Conservation (phyloP, 2,329 filamentous ascomycete species). For the Triangularia setosa region DNA sequence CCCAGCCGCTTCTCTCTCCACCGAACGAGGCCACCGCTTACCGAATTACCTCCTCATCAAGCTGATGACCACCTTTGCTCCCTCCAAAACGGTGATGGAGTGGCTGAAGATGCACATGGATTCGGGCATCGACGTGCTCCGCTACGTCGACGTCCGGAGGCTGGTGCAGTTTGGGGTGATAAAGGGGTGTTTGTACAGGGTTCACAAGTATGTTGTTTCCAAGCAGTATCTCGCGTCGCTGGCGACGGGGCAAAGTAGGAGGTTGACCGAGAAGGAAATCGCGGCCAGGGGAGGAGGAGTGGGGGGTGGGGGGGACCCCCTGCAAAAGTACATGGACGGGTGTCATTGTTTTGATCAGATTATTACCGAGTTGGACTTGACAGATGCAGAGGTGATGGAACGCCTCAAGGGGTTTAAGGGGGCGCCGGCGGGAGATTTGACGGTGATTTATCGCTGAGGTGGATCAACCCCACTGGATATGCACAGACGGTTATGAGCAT, state of each 20-base stretch:
- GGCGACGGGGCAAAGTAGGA: constrained; percentile 49
- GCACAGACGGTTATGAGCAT: too few species aligned
- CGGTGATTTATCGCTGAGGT: constrained; percentile 48
- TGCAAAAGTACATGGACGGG: constrained; percentile 70
- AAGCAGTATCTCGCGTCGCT: constrained; percentile 57
- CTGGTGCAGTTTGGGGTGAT: constrained; percentile 95
- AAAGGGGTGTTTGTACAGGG: constrained; percentile 87
- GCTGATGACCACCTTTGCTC: constrained; percentile 80
- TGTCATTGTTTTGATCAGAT: constrained; percentile 78
- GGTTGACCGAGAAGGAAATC: constrained; percentile 38
- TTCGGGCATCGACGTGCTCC: constrained; percentile 60
- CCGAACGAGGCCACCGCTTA: constrained; percentile 25
- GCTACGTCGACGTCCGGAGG: constrained; percentile 79
- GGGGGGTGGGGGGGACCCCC: constrained; percentile 46
- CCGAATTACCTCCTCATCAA: constrained; percentile 67
- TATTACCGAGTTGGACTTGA: constrained; percentile 69
- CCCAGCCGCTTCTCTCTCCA: not conserved
- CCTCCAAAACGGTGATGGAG: constrained; percentile 78
- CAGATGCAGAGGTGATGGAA: constrained; percentile 66
- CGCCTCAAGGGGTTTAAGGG: constrained; percentile 57
- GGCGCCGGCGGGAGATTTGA: constrained; percentile 47
- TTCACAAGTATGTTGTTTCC: constrained; percentile 83
- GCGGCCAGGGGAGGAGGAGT: constrained; percentile 35
- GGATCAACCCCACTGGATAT: too few species aligned
- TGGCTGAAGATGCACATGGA: constrained; percentile 77